phyloP scores from a whole-genome alignment of 2,329 filamentous ascomycete species.

The Penicillium thymicola region DNA sequence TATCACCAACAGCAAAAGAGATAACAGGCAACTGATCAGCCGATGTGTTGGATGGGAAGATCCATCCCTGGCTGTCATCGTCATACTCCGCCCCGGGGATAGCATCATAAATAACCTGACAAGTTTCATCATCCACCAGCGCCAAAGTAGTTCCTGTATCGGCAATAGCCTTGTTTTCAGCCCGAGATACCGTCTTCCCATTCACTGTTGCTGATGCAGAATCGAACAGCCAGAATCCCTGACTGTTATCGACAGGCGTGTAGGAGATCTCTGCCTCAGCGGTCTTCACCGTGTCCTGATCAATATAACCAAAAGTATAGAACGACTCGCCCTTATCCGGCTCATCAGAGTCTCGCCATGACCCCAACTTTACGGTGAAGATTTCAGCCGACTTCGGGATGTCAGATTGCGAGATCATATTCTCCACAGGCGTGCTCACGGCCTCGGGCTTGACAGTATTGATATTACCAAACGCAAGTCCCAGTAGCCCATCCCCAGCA shows the following conservation, averaged over 20 bases:
- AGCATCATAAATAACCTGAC: slow-evolving; percentile 60
- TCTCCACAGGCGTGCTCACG: slow-evolving; percentile 63
- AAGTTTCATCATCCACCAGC: slow-evolving; percentile 60
- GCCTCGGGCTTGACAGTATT: slow-evolving; percentile 58
- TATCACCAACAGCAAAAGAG: slow-evolving; percentile 61
- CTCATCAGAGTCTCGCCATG: slow-evolving; percentile 50
- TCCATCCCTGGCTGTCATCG: slow-evolving; percentile 57
- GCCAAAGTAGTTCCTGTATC: slow-evolving; percentile 70
- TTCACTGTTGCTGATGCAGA: slow-evolving; percentile 58
- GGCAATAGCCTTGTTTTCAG: slow-evolving; percentile 63
- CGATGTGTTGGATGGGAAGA: slow-evolving; percentile 56
- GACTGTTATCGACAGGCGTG: slow-evolving; percentile 58
- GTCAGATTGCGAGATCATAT: slow-evolving; percentile 60
- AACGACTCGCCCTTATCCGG: slow-evolving; percentile 53
- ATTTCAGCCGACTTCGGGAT: slow-evolving; percentile 55
- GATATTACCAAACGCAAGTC: slow-evolving; percentile 62
- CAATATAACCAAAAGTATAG: slow-evolving; percentile 72
- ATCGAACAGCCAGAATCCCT: slow-evolving; percentile 67
- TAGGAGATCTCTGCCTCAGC: slow-evolving; percentile 57
- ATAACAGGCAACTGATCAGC: slow-evolving; percentile 57
- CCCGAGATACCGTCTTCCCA: slow-evolving; percentile 50
- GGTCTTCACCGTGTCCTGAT: slow-evolving; percentile 57
- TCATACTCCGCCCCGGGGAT: slow-evolving; percentile 62
- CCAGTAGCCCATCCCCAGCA: slow-evolving; percentile 62
- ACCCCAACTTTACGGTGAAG: slow-evolving; percentile 64